Evolutionary conservation across 345 rosid species (phyloP).

Genomic region (Populus tremula): DNA sequence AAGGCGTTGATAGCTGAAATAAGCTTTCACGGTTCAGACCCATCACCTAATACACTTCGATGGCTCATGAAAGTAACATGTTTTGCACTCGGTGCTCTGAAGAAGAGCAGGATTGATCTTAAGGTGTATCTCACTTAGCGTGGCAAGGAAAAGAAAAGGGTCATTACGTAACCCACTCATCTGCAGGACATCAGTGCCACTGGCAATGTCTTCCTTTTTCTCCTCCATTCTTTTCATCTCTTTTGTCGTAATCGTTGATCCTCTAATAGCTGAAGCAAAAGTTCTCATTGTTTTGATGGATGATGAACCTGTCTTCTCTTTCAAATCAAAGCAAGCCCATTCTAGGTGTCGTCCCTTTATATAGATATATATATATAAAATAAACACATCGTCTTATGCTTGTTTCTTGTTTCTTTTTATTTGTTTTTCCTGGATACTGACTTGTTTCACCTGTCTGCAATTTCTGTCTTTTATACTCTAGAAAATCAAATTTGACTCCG

Average conservation of each 20-base stretch:
- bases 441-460: not conserved
- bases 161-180: no score
- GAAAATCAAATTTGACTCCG: not conserved
- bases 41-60: not conserved
- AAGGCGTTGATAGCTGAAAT: slow-evolving; percentile 14
- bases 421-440: not conserved
- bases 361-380: no score
- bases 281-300: slow-evolving; percentile 40
- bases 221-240: slow-evolving; percentile 9
- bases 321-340: slow-evolving; percentile 13
- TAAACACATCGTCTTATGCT: not conserved
- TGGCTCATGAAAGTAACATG: no score
- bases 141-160: not conserved
- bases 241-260: slow-evolving; percentile 1
- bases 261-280: slow-evolving; percentile 23
- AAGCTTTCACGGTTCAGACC: not conserved
- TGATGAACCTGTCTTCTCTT: slow-evolving; percentile 28
- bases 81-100: not conserved
- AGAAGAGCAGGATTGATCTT: not conserved
- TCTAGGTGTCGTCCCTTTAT: slow-evolving; percentile 14
- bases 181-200: no score
- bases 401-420: not conserved
- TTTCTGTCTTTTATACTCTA: not conserved
- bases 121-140: not conserved
- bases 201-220: slow-evolving; percentile 18